Evolutionary conservation across 257 asterid species (phyloP), one percentile per base, ranked within the genome.

Genomic region (Capsicum chinense): DNA sequence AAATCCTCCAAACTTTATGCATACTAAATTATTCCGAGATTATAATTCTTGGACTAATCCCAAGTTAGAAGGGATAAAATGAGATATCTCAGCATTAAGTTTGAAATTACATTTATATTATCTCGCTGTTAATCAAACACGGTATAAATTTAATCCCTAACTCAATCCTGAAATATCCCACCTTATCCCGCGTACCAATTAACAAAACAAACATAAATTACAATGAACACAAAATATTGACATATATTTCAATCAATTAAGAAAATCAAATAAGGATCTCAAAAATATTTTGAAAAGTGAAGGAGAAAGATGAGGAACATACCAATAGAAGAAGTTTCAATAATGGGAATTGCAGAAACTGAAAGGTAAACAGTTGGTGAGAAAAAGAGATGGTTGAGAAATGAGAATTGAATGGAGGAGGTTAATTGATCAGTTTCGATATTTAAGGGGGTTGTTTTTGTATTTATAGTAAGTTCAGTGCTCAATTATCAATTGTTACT

Each of bases 391-490:
- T 35, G 48, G 73, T 11, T 66, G 73, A 12, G 48, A 64, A 52
- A 33, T 52, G 81, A 52, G 33, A 69, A 14, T 52, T 15, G 80
- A 26, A 54, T 54, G 64, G 48, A 76, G 81, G 63, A 78, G 62
- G 64, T 26, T 54, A 78, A 54, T 48, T 47, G 81, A 9, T 78
- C 50, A 0, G 26, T 52, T 76, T 76, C 9, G 48, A 54, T 76
- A 50, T 54, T 26, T 76, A 26, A 1, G 21, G 81, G 81, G 63
- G 63, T 54, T 76, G 64, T 0, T 52, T 76, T 76, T 76, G 48
- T 76, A 76, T 76, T 76, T 76, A 76, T 76, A 76, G 81, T 26
- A 76, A 54, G 8, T 7, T 76, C 81, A 52, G 47, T 76, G 7
- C 63, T 54, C 81, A 52, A 33, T 76, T 52, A 4, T 54, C 81